phyloP scores from a whole-genome alignment of 805 yeast genomes.

The Ogataea pilisensis region DNA sequence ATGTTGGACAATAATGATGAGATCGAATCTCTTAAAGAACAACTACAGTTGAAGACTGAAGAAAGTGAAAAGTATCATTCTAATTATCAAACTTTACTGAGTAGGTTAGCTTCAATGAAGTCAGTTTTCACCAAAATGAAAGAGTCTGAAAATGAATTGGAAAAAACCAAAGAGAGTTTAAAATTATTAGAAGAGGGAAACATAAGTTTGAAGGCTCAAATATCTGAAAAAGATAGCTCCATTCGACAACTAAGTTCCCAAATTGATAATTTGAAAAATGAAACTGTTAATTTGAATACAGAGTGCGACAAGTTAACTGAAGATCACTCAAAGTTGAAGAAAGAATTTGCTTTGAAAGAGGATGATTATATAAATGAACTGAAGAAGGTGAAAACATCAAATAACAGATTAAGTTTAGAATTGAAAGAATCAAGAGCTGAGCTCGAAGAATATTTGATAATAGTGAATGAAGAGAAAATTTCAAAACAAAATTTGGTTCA shows the following conservation, averaged over 20 bases:
- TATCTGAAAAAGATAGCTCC: no score
- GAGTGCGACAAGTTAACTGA: conserved; percentile 51
- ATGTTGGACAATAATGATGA: background rate
- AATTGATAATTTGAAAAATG: conserved; percentile 21
- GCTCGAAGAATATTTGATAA: conserved; percentile 32
- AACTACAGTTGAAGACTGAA: conserved; percentile 34
- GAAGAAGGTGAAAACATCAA: conserved; percentile 37
- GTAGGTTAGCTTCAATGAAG: conserved; percentile 69
- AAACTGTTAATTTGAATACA: conserved; percentile 40
- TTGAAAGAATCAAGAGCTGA: conserved; percentile 33
- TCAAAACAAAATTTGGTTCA: conserved; percentile 43
- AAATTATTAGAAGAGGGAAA: conserved; percentile 36
- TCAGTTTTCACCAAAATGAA: conserved; percentile 70
- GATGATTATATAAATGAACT: conserved; percentile 38
- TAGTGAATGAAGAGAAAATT: conserved; percentile 38
- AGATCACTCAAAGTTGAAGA: conserved; percentile 35
- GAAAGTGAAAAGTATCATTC: conserved; percentile 57
- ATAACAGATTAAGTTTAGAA: conserved; percentile 37
- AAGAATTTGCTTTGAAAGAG: conserved; percentile 35
- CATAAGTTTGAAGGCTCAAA: conserved; percentile 29
- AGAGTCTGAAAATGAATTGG: conserved; percentile 61
- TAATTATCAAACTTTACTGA: conserved; percentile 58
- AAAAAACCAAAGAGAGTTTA: conserved; percentile 43
- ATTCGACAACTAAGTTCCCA: no score
- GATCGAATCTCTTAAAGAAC: conserved; percentile 20